Percentiles rank a stretch among this genome's conserved stretches.
Conservation (phyloP, 2,329 filamentous ascomycete species). For the Zopfia rhizophila region DNA sequence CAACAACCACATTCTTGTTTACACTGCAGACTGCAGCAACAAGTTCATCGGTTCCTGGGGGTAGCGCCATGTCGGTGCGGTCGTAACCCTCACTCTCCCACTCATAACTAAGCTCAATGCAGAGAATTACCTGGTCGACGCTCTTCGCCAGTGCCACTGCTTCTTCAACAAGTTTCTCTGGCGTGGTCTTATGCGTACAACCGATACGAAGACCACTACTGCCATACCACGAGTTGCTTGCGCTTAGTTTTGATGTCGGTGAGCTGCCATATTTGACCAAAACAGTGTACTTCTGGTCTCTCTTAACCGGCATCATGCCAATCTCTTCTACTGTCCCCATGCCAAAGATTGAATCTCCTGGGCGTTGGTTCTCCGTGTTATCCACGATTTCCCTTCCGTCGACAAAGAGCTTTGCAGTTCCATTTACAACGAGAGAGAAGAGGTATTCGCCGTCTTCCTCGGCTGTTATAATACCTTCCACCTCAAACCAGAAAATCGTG, state of each 20-base stretch:
- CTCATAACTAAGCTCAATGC: constrained; percentile 76
- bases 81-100: constrained; percentile 77
- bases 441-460: constrained; percentile 20
- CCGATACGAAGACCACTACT: constrained; percentile 1
- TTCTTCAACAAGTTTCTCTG: constrained; percentile 32
- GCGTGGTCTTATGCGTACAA: background rate
- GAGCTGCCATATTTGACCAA: no score
- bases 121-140: constrained; percentile 78
- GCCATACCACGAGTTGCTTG: no score
- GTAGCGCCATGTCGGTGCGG: constrained; percentile 67
- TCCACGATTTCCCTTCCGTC: constrained; percentile 50
- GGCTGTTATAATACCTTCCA: constrained; percentile 22
- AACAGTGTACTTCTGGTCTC: no score
- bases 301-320: no score
- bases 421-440: constrained; percentile 23
- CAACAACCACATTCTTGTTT: constrained; percentile 72
- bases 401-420: constrained; percentile 46
- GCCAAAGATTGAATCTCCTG: no score
- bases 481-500: constrained; percentile 21
- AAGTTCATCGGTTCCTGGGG: constrained; percentile 65
- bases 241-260: no score
- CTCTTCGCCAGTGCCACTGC: constrained; percentile 72
- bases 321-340: no score
- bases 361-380: constrained; percentile 60
- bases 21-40: constrained; percentile 69